These are phyloP conservation scores for Prunus mume DNA, from an alignment of 306 rosid genomes.

Conservation along the genomic window DNA sequence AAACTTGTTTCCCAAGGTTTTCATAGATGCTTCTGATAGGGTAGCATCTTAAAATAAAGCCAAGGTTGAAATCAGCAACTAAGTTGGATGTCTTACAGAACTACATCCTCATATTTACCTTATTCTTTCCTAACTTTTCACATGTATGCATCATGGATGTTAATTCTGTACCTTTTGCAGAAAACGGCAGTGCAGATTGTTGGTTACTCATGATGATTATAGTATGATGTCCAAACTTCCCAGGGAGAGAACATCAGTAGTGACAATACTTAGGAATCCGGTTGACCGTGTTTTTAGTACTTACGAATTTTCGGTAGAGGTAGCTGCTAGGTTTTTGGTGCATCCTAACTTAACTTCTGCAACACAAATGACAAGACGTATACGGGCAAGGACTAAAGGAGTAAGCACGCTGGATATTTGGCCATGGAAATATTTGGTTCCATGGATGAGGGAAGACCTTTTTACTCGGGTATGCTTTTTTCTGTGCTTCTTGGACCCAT, in stretches of 20 bases:
- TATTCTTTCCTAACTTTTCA: not conserved
- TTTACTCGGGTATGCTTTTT: constrained; percentile 64
- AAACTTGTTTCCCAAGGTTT: not conserved
- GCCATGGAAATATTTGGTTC: constrained; percentile 99
- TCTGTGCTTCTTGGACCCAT: not conserved
- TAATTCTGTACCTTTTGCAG: constrained; percentile 42
- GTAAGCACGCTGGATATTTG: constrained; percentile 93
- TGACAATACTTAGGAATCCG: constrained; percentile 95
- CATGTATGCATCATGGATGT: constrained; percentile 8
- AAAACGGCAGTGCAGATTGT: constrained; percentile 70
- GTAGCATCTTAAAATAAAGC: not conserved
- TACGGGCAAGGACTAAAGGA: constrained; percentile 63
- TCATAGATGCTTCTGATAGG: not conserved
- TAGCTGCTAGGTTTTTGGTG: constrained; percentile 93
- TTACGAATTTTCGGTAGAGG: constrained; percentile 93
- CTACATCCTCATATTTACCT: not conserved
- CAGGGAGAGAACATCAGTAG: constrained; percentile 79
- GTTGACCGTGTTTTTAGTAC: constrained; percentile 86
- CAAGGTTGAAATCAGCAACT: not conserved
- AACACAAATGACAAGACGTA: constrained; percentile 56
- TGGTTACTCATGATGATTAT: constrained; percentile 94
- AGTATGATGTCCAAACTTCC: constrained; percentile 87
- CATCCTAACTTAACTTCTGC: constrained; percentile 96
- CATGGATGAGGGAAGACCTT: constrained; percentile 93
- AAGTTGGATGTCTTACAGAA: not conserved